Percentiles rank a stretch among this genome's conserved stretches.
Evolutionary conservation across 2,329 filamentous ascomycete species (phyloP).

Genomic region (Trichophyton equinum): DNA sequence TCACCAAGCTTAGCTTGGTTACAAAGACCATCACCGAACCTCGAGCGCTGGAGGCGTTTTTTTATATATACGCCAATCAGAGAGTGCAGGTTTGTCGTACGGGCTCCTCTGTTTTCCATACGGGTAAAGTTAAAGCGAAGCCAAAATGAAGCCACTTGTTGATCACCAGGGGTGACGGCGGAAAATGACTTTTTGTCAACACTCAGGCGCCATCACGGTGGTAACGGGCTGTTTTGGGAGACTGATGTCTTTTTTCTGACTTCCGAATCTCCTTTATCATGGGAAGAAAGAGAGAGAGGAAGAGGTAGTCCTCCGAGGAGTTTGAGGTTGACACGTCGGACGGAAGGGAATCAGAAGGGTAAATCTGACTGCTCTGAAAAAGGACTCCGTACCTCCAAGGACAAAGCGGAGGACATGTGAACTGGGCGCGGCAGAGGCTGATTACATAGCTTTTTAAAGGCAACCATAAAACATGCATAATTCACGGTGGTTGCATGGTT

Average conservation of each 20-base stretch:
- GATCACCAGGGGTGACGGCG: background rate
- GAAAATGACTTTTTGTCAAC: too few species aligned
- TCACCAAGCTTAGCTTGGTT: background rate
- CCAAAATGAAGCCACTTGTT: background rate
- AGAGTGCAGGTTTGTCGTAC: too few species aligned
- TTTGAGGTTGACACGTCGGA: background rate
- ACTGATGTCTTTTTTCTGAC: background rate
- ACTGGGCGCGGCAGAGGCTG: background rate
- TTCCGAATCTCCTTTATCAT: background rate
- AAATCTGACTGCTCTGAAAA: conserved; percentile 1
- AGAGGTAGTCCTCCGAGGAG: background rate
- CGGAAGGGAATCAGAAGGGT: background rate
- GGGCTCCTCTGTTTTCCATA: background rate
- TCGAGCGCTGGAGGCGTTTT: background rate
- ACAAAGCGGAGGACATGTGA: background rate
- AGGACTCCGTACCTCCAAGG: background rate
- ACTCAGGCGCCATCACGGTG: background rate
- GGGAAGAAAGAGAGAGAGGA: background rate
- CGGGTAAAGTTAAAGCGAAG: background rate
- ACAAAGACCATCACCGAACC: background rate
- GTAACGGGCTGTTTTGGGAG: background rate
- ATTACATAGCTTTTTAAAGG: background rate
- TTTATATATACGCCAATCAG: background rate
- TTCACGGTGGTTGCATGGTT: conserved; percentile 1
- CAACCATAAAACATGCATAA: background rate